These are phyloP conservation scores for Fomitopsis pinicola DNA, from an alignment of 1,284 basidiomycete species.

Conservation along the genomic window DNA sequence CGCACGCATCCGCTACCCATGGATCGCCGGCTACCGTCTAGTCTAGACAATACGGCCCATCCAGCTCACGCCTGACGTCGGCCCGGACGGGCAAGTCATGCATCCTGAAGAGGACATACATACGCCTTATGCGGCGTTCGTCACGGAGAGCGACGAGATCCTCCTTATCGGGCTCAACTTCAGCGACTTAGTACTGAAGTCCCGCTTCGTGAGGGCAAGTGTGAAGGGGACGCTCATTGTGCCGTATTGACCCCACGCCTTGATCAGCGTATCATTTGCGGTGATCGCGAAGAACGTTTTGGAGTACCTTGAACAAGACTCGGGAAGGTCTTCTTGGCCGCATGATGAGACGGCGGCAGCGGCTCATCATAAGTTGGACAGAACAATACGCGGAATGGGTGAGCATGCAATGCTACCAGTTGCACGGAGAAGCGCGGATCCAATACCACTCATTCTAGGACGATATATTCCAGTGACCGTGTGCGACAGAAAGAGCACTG, in stretches of 20 bases:
- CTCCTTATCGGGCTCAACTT: neutral
- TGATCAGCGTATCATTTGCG: neutral
- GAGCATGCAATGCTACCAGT: neutral
- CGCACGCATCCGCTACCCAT: no score
- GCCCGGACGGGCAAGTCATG: no score
- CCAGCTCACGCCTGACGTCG: no score
- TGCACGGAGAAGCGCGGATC: neutral
- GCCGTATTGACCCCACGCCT: neutral
- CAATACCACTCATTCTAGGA: neutral
- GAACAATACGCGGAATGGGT: neutral
- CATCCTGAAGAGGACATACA: no score
- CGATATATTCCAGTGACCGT: neutral
- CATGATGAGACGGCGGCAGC: neutral
- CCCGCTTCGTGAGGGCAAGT: neutral
- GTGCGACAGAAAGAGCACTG: neutral
- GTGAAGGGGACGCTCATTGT: neutral
- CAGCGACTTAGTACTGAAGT: neutral
- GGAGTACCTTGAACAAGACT: neutral
- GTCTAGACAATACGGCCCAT: no score
- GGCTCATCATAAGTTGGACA: neutral
- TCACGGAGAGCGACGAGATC: neutral
- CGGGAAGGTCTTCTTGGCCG: neutral
- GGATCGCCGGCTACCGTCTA: no score
- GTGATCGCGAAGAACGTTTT: neutral
- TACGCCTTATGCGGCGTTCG: neutral